Evolutionary conservation across 306 rosid species (phyloP).

Genomic region (Vigna radiata): DNA sequence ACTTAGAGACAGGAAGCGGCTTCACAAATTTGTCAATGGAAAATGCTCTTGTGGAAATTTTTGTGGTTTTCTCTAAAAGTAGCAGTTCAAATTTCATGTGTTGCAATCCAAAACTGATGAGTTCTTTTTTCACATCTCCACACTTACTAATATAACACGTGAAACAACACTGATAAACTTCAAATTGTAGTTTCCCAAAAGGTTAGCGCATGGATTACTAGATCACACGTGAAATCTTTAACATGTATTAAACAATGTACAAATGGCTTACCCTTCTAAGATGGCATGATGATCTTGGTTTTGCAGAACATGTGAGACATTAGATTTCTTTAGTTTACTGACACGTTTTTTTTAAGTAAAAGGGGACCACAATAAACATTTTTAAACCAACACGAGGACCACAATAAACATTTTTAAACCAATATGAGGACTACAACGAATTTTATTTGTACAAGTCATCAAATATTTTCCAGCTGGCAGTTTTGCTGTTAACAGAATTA

Average conservation of each 20-base stretch:
- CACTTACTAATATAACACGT: constrained; percentile 1
- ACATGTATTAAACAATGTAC: constrained; percentile 14
- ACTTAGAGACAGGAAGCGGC: constrained; percentile 81
- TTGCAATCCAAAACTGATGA: constrained; percentile 36
- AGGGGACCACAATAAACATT: no score
- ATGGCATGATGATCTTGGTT: background rate
- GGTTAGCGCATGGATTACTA: background rate
- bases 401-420: no score
- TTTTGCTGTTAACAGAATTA: no score
- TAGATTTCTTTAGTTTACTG: background rate
- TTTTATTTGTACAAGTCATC: no score
- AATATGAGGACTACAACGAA: no score
- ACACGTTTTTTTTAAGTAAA: background rate
- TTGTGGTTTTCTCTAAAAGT: constrained; percentile 54
- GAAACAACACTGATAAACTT: constrained; percentile 6
- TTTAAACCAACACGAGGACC: no score
- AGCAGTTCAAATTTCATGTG: constrained; percentile 11
- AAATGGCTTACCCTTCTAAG: background rate
- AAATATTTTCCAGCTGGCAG: no score
- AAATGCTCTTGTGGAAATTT: constrained; percentile 78
- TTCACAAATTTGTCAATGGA: constrained; percentile 81
- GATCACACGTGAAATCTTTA: background rate
- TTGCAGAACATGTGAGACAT: background rate
- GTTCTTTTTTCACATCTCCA: constrained; percentile 25
- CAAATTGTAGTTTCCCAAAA: constrained; percentile 27